phyloP scores from a whole-genome alignment of 305 asterid species.

The Solanum hybrid region DNA sequence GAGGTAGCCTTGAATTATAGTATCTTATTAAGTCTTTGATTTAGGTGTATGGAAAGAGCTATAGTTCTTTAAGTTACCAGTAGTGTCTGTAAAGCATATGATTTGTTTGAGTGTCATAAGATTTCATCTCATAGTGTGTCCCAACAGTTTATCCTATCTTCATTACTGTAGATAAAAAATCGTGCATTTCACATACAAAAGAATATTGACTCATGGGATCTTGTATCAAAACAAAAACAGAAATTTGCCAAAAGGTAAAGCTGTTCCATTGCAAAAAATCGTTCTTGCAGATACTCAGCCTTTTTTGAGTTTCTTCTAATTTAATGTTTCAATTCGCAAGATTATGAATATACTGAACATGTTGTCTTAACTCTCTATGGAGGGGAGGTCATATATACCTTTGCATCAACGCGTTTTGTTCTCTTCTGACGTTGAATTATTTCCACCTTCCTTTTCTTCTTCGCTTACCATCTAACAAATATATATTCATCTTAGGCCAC shows the following conservation, averaged over 20 bases:
- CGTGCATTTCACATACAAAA: too few relatives aligned
- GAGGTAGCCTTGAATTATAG: constrained; percentile 40
- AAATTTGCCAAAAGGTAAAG: too few relatives aligned
- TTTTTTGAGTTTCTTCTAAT: background rate
- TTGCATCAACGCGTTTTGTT: too few relatives aligned
- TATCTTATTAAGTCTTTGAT: background rate
- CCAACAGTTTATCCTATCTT: too few relatives aligned
- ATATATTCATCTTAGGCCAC: too few relatives aligned
- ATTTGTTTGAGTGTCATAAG: background rate
- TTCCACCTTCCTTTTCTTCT: too few relatives aligned
- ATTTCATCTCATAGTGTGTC: background rate
- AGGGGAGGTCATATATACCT: too few relatives aligned
- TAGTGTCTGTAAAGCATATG: background rate
- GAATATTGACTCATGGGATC: too few relatives aligned
- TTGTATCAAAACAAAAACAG: too few relatives aligned
- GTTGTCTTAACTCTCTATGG: background rate
- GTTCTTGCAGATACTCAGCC: background rate
- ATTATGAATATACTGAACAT: background rate
- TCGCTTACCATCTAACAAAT: too few relatives aligned
- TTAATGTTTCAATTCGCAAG: background rate
- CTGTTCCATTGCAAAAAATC: background rate
- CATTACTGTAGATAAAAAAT: too few relatives aligned
- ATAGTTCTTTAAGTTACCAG: background rate
- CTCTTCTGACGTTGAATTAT: too few relatives aligned
- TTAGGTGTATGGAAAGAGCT: background rate